Conservation (phyloP, 73 alveolate species). For the Paramecium sonneborni region DNA sequence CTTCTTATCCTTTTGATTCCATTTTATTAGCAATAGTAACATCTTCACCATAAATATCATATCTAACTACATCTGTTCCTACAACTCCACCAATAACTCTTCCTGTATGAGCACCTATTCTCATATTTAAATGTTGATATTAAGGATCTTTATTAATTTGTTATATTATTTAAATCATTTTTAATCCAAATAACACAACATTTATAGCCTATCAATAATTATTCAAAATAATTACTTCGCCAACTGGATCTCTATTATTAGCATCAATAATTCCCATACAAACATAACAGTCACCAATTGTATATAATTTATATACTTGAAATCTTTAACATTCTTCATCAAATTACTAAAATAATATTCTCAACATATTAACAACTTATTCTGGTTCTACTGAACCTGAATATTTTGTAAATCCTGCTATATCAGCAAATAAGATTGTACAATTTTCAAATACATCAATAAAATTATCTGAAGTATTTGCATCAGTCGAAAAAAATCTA, state of each 20-base stretch:
- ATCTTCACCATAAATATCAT: slow-evolving; percentile 97
- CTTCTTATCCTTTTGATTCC: slow-evolving; percentile 92
- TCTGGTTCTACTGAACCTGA: slow-evolving; percentile 81
- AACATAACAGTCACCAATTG: slow-evolving; percentile 98
- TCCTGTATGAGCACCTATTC: slow-evolving; percentile 91
- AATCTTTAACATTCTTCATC: slow-evolving; percentile 92
- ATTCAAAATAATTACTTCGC: slow-evolving; percentile 79
- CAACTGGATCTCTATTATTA: slow-evolving; percentile 88
- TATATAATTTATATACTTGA: slow-evolving; percentile 94
- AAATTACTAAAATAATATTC: slow-evolving; percentile 89
- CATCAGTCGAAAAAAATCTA: background rate
- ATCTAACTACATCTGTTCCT: slow-evolving; percentile 92
- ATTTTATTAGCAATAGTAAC: slow-evolving; percentile 95
- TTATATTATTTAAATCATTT: slow-evolving; percentile 88
- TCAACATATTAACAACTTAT: slow-evolving; percentile 90
- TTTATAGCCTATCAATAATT: background rate
- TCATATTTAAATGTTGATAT: slow-evolving; percentile 75
- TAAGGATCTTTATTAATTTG: slow-evolving; percentile 80
- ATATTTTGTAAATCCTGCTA: slow-evolving; percentile 86
- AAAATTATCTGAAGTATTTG: slow-evolving; percentile 47
- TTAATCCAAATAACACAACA: slow-evolving; percentile 71
- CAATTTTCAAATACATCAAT: slow-evolving; percentile 90
- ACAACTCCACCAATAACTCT: slow-evolving; percentile 82
- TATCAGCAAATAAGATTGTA: slow-evolving; percentile 95
- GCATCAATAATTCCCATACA: slow-evolving; percentile 94